Evolutionary conservation across 805 yeast genomes (phyloP).

Genomic region (Wickerhamiella dianesei): DNA sequence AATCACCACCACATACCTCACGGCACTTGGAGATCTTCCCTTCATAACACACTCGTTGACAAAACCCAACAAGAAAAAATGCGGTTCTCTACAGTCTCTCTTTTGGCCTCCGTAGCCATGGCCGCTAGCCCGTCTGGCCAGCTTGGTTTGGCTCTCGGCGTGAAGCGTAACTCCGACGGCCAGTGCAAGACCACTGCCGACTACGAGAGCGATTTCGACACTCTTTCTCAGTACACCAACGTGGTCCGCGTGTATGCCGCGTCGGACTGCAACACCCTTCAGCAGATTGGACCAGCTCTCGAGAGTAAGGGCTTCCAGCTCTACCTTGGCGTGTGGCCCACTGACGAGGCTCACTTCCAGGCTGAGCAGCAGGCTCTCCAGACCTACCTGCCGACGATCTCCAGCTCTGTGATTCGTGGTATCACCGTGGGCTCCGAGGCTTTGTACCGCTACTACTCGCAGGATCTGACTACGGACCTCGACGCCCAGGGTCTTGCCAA

Average conservation of each 20-base stretch:
- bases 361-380: conserved; percentile 63
- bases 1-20: background rate
- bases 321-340: conserved; percentile 90
- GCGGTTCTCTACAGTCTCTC: conserved; percentile 32
- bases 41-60: background rate
- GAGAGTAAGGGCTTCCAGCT: conserved; percentile 62
- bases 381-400: conserved; percentile 55
- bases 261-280: conserved; percentile 85
- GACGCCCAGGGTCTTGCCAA: conserved; percentile 61
- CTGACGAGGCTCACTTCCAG: conserved; percentile 60
- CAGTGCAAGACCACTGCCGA: conserved; percentile 62
- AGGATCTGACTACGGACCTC: conserved; percentile 37
- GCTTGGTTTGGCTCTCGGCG: conserved; percentile 81
- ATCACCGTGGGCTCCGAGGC: conserved; percentile 94
- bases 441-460: conserved; percentile 47
- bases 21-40: background rate
- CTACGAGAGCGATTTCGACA: conserved; percentile 52
- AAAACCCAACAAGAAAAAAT: conserved; percentile 5
- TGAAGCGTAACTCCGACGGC: conserved; percentile 51
- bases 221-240: conserved; percentile 44
- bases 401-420: conserved; percentile 48
- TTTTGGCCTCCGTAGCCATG: conserved; percentile 34
- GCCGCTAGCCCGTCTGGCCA: conserved; percentile 29
- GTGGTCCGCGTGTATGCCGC: conserved; percentile 79
- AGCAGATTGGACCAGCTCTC: conserved; percentile 75